Conservation (phyloP, 2,329 filamentous ascomycete genomes). For the Fusarium sp. region DNA sequence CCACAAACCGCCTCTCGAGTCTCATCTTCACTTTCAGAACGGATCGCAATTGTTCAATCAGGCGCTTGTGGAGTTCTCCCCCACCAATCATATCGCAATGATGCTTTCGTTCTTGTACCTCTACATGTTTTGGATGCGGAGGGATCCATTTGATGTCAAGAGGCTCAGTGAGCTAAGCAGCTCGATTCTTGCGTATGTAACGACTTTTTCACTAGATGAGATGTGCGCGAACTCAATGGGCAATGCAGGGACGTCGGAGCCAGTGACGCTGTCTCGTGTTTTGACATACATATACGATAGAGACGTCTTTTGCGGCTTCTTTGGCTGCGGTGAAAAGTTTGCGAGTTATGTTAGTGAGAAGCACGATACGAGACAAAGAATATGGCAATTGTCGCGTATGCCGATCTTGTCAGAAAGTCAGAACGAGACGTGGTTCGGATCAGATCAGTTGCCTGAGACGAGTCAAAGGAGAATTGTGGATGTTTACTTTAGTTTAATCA, state of each 20-base stretch:
- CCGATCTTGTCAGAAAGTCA: background rate
- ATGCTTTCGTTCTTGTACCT: constrained; percentile 23
- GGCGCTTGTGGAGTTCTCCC: background rate
- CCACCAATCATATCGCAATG: background rate
- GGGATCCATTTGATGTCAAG: background rate
- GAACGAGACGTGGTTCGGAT: background rate
- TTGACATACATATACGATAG: constrained; percentile 19
- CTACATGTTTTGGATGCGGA: constrained; percentile 21
- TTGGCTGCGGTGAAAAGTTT: constrained; percentile 3
- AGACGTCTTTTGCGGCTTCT: constrained; percentile 20
- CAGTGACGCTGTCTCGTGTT: background rate
- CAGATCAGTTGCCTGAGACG: background rate
- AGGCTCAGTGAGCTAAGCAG: background rate
- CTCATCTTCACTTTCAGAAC: constrained; percentile 9
- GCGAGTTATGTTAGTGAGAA: constrained; percentile 10
- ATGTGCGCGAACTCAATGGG: background rate
- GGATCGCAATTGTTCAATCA: constrained; percentile 9
- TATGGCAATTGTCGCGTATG: constrained; percentile 13
- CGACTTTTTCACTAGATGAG: constrained; percentile 7
- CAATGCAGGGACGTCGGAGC: background rate
- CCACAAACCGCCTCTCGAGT: constrained; percentile 7
- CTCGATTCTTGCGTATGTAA: constrained; percentile 10
- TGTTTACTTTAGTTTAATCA: constrained; percentile 12
- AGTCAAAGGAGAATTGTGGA: background rate
- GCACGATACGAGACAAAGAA: constrained; percentile 18